These are phyloP conservation scores for Liquidambar formosana DNA, from an alignment of 164 flowering plant genomes.

Conservation along the genomic window DNA sequence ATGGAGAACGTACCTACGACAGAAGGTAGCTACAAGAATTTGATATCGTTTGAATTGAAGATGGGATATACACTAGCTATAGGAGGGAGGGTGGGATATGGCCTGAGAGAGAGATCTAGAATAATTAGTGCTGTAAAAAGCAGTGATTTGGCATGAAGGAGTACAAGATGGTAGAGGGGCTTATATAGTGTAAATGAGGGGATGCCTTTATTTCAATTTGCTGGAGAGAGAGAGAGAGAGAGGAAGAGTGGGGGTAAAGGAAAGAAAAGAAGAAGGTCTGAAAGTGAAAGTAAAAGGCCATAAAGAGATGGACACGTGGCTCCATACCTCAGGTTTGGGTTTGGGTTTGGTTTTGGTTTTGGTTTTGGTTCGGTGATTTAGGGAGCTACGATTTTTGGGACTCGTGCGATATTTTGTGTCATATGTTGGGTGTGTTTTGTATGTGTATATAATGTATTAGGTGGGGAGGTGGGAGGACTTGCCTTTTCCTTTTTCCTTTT, in stretches of 20 bases:
- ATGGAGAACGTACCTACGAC: not conserved
- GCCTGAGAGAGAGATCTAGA: too few relatives aligned
- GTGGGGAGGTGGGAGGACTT: too few relatives aligned
- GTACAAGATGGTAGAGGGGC: slow-evolving; percentile 3
- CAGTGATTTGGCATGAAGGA: slow-evolving; percentile 20
- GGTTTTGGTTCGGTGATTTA: not conserved
- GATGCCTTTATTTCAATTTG: not conserved
- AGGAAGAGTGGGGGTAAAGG: slow-evolving; percentile 13
- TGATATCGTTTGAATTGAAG: not conserved
- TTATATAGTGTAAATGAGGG: not conserved
- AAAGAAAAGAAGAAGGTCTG: slow-evolving; percentile 1
- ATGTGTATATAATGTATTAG: too few relatives aligned
- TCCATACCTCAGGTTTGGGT: too few relatives aligned
- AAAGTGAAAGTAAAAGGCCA: slow-evolving; percentile 9
- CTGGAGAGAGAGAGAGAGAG: not conserved
- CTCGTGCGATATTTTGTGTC: too few relatives aligned
- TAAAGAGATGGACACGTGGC: slow-evolving; percentile 7
- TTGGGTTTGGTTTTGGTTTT: too few relatives aligned
- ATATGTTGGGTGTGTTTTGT: too few relatives aligned
- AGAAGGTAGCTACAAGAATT: not conserved
- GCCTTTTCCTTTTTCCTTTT: too few relatives aligned
- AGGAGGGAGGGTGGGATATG: too few relatives aligned
- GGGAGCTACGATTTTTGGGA: too few relatives aligned
- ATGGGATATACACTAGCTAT: too few relatives aligned
- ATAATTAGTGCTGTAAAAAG: too few relatives aligned